phyloP scores from a whole-genome alignment of 805 yeast species.

The Priceomyces castillae region DNA sequence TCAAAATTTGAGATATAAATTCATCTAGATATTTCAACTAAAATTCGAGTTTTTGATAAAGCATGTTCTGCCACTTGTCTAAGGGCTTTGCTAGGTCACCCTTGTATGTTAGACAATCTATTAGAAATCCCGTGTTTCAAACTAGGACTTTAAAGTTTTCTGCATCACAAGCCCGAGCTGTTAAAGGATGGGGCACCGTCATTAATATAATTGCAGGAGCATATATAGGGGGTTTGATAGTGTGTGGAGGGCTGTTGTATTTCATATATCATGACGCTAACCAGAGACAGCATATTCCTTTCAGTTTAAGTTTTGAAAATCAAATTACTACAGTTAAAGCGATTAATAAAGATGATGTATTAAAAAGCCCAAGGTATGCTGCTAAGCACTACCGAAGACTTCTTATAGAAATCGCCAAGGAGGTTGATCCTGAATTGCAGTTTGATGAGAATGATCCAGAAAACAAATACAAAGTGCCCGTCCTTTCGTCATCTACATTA shows the following conservation, averaged over 20 bases:
- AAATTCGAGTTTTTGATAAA: not conserved
- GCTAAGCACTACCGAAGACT: conserved; percentile 42
- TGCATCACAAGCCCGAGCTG: conserved; percentile 17
- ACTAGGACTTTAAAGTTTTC: conserved; percentile 14
- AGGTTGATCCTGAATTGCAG: conserved; percentile 21
- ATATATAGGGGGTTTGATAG: conserved; percentile 40
- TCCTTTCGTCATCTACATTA: conserved; percentile 30
- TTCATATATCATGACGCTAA: conserved; percentile 40
- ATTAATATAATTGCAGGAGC: conserved; percentile 42
- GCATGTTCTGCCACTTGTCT: not conserved
- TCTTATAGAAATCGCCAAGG: conserved; percentile 32
- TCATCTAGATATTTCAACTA: not conserved
- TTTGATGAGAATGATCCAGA: conserved; percentile 24
- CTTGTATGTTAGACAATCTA: not conserved
- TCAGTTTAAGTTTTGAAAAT: conserved; percentile 30
- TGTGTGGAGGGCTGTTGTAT: conserved; percentile 37
- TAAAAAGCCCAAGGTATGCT: conserved; percentile 40
- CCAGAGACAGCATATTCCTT: conserved; percentile 38
- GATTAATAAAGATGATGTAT: conserved; percentile 42
- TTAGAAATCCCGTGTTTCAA: conserved; percentile 5
- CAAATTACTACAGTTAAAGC: conserved; percentile 41
- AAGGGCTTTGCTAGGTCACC: not conserved
- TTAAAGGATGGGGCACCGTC: conserved; percentile 29
- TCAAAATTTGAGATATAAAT: not conserved
- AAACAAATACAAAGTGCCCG: conserved; percentile 31